Evolutionary conservation across 2,329 filamentous ascomycete genomes (phyloP), one percentile per base, ranked within the genome.

Genomic region (Hypoxylon sp.): DNA sequence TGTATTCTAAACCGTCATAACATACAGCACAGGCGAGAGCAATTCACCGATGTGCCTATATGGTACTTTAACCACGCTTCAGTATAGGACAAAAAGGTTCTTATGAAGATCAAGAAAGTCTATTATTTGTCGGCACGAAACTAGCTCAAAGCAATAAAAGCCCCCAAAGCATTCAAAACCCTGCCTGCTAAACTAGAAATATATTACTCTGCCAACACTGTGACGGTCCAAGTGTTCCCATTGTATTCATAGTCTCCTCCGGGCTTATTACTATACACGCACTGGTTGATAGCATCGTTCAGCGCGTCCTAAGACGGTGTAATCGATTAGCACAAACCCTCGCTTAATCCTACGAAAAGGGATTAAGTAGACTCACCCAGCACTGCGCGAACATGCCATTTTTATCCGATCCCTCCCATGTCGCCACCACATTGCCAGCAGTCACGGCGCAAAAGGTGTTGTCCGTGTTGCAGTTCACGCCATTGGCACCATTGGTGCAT

Each of bases 351-450:
- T 34, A n/a, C 32, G 12, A 34, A 34, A 34, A n/a, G 32, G 32
- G 32, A 11, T 14, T 14, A 12, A 14, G 14, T 34, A 34, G 34
- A 50, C 47, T 34, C 29, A 50, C 47, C 47, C 2, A 3, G 47
- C 47, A 50, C 47, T 11, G 5, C 29, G 16, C 47, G 29, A 32
- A 50, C 47, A 50, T 50, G 27, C 34, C 47, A 34, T 50, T 32
- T 50, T 50, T 50, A 32, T 50, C 34, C 27, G 47, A 21, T 12
- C 47, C 47, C 34, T 50, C 27, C 47, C 47, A 50, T 11, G 47
- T 50, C 47, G 47, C 47, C 2, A 50, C 47, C 47, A 50, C 47
- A 32, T 50, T 50, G 25, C 47, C 47, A 50, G 47, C 14, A 11
- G 47, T 34, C 27, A 50, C 47, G 16, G 47, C 47, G 3, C 32